Conservation (phyloP, 1,284 basidiomycete species). For the Phellopilus nigrolimitatus region DNA sequence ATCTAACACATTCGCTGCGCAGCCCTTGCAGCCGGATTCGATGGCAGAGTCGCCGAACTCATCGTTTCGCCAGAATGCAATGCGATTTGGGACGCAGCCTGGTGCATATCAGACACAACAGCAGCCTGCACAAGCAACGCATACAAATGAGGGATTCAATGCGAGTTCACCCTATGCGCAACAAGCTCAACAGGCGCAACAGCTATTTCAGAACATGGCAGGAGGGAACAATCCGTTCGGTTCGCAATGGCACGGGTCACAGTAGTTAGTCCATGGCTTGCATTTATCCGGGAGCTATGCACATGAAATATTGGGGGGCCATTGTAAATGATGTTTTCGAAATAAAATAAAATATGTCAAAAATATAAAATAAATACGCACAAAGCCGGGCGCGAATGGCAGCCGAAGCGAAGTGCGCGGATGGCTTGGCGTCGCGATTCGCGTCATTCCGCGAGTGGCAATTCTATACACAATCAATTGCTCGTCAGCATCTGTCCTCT, state of each 20-base stretch:
- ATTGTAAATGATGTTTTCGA: too few relatives aligned
- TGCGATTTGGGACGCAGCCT: background rate
- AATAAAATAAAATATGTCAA: too few relatives aligned
- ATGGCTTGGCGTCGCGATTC: too few relatives aligned
- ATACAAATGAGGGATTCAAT: background rate
- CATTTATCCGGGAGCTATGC: background rate
- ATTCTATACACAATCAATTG: too few relatives aligned
- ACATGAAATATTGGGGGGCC: too few relatives aligned
- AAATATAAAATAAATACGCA: too few relatives aligned
- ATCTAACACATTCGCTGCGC: slow-evolving; percentile 21
- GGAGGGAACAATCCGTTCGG: slow-evolving; percentile 11
- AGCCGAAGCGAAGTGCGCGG: too few relatives aligned
- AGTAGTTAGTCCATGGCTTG: background rate
- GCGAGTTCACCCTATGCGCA: slow-evolving; percentile 1
- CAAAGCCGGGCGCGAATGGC: too few relatives aligned
- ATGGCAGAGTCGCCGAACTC: background rate
- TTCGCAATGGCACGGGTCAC: background rate
- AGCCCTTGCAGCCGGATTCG: slow-evolving; percentile 7
- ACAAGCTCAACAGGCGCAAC: slow-evolving; percentile 19
- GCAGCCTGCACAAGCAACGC: background rate
- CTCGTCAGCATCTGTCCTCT: background rate
- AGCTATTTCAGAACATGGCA: slow-evolving; percentile 18
- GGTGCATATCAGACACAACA: slow-evolving; percentile 4
- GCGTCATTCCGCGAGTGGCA: too few relatives aligned
- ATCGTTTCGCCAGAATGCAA: background rate